Conservation (phyloP, 305 asterid genomes). For the Fraxinus dipetala region DNA sequence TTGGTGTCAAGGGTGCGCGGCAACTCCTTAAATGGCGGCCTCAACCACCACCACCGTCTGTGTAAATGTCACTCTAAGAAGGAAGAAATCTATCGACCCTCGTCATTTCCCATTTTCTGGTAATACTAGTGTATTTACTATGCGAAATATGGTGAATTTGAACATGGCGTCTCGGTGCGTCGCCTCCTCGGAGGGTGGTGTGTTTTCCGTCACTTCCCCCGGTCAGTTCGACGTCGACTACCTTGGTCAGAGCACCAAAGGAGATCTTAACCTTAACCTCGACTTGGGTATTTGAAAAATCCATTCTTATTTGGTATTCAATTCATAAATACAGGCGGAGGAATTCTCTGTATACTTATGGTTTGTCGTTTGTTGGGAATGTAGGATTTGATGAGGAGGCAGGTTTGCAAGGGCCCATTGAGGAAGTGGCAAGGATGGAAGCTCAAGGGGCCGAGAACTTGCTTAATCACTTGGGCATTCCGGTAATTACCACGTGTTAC, state of each 20-base stretch:
- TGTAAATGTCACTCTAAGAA: conserved; percentile 6
- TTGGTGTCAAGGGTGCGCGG: neutral
- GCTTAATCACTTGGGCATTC: conserved; percentile 71
- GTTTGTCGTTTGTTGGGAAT: neutral
- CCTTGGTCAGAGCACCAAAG: conserved; percentile 90
- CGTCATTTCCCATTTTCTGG: conserved; percentile 15
- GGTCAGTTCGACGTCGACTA: conserved; percentile 56
- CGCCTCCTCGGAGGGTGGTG: conserved; percentile 29
- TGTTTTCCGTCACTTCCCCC: conserved; percentile 56
- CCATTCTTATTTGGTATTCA: neutral
- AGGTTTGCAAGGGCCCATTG: conserved; percentile 63
- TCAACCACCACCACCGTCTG: conserved; percentile 15
- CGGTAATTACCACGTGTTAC: conserved; percentile 30
- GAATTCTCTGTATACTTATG: neutral
- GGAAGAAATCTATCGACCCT: conserved; percentile 21
- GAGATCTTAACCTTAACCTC: conserved; percentile 76
- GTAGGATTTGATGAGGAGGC: conserved; percentile 47
- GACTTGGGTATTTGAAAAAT: conserved; percentile 34
- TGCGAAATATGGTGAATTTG: neutral
- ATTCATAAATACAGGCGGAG: neutral
- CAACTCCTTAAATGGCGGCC: conserved; percentile 28
- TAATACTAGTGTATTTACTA: neutral
- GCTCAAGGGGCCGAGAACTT: conserved; percentile 70
- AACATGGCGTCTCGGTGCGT: conserved; percentile 24
- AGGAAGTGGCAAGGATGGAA: conserved; percentile 75